phyloP scores from a whole-genome alignment of 2,329 filamentous ascomycete species.

The Dactylellina cionopaga region DNA sequence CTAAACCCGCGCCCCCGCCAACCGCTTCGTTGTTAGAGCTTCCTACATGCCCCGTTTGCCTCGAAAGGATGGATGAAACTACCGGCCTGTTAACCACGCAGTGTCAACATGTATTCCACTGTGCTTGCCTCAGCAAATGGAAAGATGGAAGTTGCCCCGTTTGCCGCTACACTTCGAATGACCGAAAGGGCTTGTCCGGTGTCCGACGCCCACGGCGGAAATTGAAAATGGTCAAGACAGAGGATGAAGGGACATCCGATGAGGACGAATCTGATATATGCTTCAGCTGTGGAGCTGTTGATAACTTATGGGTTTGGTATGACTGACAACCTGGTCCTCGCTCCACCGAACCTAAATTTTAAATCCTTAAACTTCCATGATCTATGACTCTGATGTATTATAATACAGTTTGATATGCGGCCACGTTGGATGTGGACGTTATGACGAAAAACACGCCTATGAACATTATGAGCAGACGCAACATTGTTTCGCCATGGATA shows the following conservation, averaged over 20 bases:
- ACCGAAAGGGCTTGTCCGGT: conserved; percentile 93
- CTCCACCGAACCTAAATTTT: not conserved
- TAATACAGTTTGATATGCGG: conserved; percentile 56
- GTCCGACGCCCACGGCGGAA: conserved; percentile 71
- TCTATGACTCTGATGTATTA: not conserved
- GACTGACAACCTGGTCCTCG: not conserved
- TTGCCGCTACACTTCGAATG: conserved; percentile 84
- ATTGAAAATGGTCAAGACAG: conserved; percentile 12
- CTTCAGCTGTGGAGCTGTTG: conserved; percentile 55
- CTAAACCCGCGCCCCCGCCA: conserved; percentile 73
- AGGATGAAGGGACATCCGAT: conserved; percentile 54
- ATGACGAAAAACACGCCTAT: conserved; percentile 75
- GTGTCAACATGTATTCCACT: conserved; percentile 98
- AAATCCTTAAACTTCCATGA: not conserved
- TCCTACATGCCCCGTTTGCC: conserved; percentile 93
- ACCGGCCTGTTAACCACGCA: conserved; percentile 93
- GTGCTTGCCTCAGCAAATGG: conserved; percentile 95
- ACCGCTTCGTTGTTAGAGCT: conserved; percentile 89
- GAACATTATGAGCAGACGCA: conserved; percentile 57
- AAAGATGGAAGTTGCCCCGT: conserved; percentile 92
- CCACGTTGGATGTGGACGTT: conserved; percentile 87
- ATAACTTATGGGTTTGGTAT: conserved; percentile 58
- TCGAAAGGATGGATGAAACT: conserved; percentile 98
- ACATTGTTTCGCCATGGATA: conserved; percentile 91
- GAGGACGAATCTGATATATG: conserved; percentile 67